These are phyloP conservation scores for Moricandia moricandioides DNA, from an alignment of 345 rosid genomes.

Conservation along the genomic window DNA sequence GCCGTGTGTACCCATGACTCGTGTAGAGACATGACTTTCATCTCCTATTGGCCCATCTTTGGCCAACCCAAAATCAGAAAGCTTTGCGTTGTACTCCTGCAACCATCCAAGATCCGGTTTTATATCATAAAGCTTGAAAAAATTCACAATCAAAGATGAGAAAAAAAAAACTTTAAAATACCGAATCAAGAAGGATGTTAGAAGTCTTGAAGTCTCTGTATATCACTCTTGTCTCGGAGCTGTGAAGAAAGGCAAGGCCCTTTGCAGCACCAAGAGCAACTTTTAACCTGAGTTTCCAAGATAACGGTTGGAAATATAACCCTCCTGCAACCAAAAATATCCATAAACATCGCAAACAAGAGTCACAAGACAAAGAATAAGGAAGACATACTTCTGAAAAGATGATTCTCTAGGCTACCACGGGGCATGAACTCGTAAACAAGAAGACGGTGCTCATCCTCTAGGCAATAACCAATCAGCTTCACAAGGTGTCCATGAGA, in stretches of 20 bases:
- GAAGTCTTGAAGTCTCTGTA: conserved; percentile 98
- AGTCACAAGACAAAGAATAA: neutral
- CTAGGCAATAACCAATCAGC: conserved; percentile 86
- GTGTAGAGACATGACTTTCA: conserved; percentile 83
- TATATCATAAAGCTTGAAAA: neutral
- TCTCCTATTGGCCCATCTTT: conserved; percentile 91
- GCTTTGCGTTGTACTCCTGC: conserved; percentile 80
- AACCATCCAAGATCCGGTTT: neutral
- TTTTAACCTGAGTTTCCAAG: conserved; percentile 55
- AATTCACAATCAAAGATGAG: conserved; percentile 13
- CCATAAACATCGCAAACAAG: conserved; percentile 15
- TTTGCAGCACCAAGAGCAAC: conserved; percentile 95
- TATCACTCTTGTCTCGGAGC: conserved; percentile 87
- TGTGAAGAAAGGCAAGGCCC: conserved; percentile 94
- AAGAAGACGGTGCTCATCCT: conserved; percentile 90
- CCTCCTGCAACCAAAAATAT: conserved; percentile 12
- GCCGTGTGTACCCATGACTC: conserved; percentile 89
- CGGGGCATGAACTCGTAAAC: conserved; percentile 96
- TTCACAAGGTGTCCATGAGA: conserved; percentile 90
- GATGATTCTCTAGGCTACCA: conserved; percentile 98
- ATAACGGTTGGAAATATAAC: conserved; percentile 28
- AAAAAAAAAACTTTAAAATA: conserved; percentile 25
- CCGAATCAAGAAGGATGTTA: conserved; percentile 91
- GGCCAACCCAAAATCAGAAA: conserved; percentile 94
- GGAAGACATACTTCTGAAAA: conserved; percentile 77